phyloP scores from a whole-genome alignment of 371 early-diverging fungal genomes.

The Synchytrium microbalum region DNA sequence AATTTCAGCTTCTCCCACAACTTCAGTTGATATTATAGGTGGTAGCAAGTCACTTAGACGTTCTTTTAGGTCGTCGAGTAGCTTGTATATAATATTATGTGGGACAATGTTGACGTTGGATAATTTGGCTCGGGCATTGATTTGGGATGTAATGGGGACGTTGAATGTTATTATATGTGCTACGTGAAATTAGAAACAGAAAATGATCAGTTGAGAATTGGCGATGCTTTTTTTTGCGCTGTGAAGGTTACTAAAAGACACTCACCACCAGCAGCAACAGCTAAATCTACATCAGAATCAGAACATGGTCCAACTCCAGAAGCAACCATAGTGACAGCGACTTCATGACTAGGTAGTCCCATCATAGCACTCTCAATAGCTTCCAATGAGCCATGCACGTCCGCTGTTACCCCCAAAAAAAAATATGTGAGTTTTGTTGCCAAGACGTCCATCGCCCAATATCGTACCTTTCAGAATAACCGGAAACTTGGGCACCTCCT shows the following conservation, averaged over 20 bases:
- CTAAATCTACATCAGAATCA: slow-evolving; percentile 32
- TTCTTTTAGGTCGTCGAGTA: slow-evolving; percentile 79
- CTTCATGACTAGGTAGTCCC: slow-evolving; percentile 70
- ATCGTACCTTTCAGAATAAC: slow-evolving; percentile 49
- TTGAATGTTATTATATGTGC: slow-evolving; percentile 80
- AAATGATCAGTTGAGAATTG: background rate
- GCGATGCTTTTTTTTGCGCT: slow-evolving; percentile 1
- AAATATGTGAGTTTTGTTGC: background rate
- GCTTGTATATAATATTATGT: slow-evolving; percentile 79
- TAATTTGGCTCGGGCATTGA: slow-evolving; percentile 51
- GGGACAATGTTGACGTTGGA: slow-evolving; percentile 56
- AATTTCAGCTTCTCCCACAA: slow-evolving; percentile 83
- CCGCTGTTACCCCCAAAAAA: slow-evolving; percentile 47
- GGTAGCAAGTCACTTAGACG: slow-evolving; percentile 70
- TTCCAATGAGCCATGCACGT: slow-evolving; percentile 92
- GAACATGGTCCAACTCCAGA: slow-evolving; percentile 71
- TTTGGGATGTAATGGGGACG: slow-evolving; percentile 69
- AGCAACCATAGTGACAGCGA: slow-evolving; percentile 61
- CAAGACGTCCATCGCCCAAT: background rate
- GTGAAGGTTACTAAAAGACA: background rate
- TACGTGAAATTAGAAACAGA: slow-evolving; percentile 11
- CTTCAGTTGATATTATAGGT: slow-evolving; percentile 61
- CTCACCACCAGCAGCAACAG: slow-evolving; percentile 22
- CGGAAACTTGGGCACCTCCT: slow-evolving; percentile 8
- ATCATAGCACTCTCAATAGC: slow-evolving; percentile 74